Percentiles rank a stretch among this genome's conserved stretches.
Evolutionary conservation across 2,329 filamentous ascomycete genomes (phyloP).

Genomic region (Clonostachys rosea): DNA sequence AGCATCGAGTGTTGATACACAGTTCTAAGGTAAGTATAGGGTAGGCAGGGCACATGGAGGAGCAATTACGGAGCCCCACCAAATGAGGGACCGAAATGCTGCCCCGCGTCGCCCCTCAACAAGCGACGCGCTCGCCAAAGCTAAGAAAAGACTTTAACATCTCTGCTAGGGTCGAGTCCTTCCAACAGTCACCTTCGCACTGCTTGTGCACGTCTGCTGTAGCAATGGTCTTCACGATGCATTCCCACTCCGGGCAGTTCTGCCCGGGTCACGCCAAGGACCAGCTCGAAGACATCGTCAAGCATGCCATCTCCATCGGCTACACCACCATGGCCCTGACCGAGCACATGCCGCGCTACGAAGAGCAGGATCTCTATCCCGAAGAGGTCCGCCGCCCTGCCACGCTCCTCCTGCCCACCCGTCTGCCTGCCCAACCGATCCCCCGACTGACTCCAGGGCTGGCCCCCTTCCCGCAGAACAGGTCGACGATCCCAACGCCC

Average conservation of each 20-base stretch:
- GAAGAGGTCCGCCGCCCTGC: constrained; percentile 60
- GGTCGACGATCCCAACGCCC: constrained; percentile 44
- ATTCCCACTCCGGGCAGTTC: constrained; percentile 97
- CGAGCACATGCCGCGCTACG: constrained; percentile 87
- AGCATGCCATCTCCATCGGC: constrained; percentile 69
- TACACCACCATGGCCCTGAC: constrained; percentile 85
- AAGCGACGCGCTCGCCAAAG: too few species aligned
- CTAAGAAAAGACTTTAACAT: too few species aligned
- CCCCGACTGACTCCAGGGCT: neutral
- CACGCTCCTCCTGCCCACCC: neutral
- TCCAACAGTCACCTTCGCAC: too few species aligned
- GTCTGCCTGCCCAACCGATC: neutral
- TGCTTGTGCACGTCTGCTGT: neutral
- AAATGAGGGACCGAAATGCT: too few species aligned
- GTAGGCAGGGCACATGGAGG: too few species aligned
- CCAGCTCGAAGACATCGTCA: constrained; percentile 77
- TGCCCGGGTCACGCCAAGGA: constrained; percentile 86
- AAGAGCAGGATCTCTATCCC: constrained; percentile 77
- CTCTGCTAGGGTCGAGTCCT: too few species aligned
- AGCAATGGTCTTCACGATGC: constrained; percentile 94
- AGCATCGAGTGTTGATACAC: too few species aligned
- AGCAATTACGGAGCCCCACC: too few species aligned
- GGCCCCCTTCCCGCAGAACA: constrained; percentile 12
- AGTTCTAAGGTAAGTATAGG: too few species aligned
- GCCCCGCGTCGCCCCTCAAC: too few species aligned